Conservation (phyloP, 768 basidiomycete species). For the Lactifluus subvellereus region DNA sequence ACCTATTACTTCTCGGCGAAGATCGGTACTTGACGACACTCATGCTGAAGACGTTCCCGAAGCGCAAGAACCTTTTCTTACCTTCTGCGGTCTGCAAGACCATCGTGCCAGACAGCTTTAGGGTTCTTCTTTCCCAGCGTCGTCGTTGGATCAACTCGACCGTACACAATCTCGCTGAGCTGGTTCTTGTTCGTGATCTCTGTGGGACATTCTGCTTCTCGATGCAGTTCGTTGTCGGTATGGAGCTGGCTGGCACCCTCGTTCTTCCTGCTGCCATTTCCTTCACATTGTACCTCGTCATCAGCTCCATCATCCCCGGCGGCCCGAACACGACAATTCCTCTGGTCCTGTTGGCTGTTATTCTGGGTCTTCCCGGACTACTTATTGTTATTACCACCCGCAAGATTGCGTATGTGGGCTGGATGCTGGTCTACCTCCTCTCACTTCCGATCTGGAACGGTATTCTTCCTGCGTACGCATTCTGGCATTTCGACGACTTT, state of each 20-base stretch:
- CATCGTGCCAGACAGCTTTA: conserved; percentile 94
- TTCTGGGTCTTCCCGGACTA: conserved; percentile 92
- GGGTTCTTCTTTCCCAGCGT: conserved; percentile 88
- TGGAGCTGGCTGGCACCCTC: conserved; percentile 95
- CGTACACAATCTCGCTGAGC: conserved; percentile 93
- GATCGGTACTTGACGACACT: conserved; percentile 98
- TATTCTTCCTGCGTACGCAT: conserved; percentile 91
- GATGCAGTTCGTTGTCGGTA: conserved; percentile 98
- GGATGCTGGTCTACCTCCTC: conserved; percentile 93
- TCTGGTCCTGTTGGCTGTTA: conserved; percentile 85
- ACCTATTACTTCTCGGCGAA: conserved; percentile 91
- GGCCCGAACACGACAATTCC: conserved; percentile 79
- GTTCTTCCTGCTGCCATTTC: conserved; percentile 96
- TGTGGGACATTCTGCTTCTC: conserved; percentile 99
- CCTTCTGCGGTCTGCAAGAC: conserved; percentile 99
- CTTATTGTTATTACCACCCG: conserved; percentile 94
- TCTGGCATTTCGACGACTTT: conserved; percentile 99
- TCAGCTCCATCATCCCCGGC: conserved; percentile 79
- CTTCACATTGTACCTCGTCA: conserved; percentile 92
- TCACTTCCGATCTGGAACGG: conserved; percentile 98
- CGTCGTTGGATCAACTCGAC: conserved; percentile 99
- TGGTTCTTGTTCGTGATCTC: conserved; percentile 92
- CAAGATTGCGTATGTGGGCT: conserved; percentile 90
- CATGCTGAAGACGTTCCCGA: conserved; percentile 98
- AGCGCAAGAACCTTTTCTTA: conserved; percentile 98